Conservation (phyloP, 805 yeast genomes). For the Candida silvicultrix region DNA sequence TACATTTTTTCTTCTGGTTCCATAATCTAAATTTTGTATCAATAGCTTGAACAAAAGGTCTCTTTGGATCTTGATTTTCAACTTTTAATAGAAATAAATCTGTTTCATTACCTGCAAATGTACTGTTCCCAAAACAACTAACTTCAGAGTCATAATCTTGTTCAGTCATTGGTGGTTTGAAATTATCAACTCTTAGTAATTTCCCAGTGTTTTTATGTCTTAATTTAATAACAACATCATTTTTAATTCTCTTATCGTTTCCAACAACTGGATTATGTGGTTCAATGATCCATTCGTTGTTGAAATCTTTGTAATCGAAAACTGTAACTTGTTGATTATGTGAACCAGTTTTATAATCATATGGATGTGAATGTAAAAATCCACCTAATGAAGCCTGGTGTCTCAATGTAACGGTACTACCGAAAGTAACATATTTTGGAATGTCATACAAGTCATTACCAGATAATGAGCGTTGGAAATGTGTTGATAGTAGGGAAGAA, state of each 20-base stretch:
- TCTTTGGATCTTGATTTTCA: conserved; percentile 18
- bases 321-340: conserved; percentile 76
- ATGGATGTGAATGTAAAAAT: conserved; percentile 74
- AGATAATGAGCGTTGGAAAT: conserved; percentile 56
- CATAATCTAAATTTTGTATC: conserved; percentile 65
- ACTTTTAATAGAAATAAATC: conserved; percentile 66
- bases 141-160: conserved; percentile 89
- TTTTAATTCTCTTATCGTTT: conserved; percentile 25
- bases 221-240: conserved; percentile 46
- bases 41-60: conserved; percentile 25
- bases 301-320: conserved; percentile 49
- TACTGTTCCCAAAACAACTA: conserved; percentile 58
- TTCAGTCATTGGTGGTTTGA: conserved; percentile 83
- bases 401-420: conserved; percentile 65
- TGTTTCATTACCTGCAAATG: conserved; percentile 57
- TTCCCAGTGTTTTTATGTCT: conserved; percentile 65
- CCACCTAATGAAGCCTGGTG: conserved; percentile 67
- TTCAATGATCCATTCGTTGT: conserved; percentile 75
- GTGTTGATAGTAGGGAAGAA: conserved; percentile 60
- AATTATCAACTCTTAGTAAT: conserved; percentile 58
- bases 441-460: conserved; percentile 31
- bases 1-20: conserved; percentile 65
- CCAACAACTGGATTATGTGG: conserved; percentile 21
- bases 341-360: conserved; percentile 58
- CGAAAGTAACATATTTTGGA: conserved; percentile 67